Evolutionary conservation across 495 filamentous ascomycete species (phyloP).

Genomic region (Penicillium malachiteum): DNA sequence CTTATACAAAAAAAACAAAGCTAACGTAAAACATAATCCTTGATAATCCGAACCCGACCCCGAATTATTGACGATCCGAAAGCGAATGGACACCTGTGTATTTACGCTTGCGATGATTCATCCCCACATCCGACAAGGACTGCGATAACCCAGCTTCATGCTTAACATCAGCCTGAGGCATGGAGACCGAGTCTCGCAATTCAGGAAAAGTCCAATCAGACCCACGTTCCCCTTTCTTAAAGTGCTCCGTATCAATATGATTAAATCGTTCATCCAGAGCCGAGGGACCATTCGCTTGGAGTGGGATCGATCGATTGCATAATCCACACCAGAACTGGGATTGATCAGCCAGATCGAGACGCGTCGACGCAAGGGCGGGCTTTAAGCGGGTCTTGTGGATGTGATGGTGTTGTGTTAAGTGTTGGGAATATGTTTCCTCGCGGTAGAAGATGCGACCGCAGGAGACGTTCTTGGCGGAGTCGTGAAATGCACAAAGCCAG

Average conservation of each 20-base stretch:
- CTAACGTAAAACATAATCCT: background rate
- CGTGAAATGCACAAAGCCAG: slow-evolving; percentile 67
- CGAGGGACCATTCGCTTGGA: slow-evolving; percentile 53
- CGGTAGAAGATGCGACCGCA: slow-evolving; percentile 64
- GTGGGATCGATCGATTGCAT: slow-evolving; percentile 58
- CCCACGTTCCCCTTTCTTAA: slow-evolving; percentile 52
- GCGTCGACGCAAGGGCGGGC: slow-evolving; percentile 30
- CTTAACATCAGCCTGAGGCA: background rate
- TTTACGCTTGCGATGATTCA: slow-evolving; percentile 31
- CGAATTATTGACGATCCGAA: background rate
- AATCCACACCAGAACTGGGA: slow-evolving; percentile 89
- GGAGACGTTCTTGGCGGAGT: slow-evolving; percentile 24
- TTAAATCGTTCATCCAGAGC: slow-evolving; percentile 78
- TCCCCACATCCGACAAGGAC: background rate
- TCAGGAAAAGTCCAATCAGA: slow-evolving; percentile 45
- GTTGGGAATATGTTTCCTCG: slow-evolving; percentile 58
- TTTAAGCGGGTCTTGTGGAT: slow-evolving; percentile 3
- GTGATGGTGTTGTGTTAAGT: slow-evolving; percentile 54
- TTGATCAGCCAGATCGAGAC: slow-evolving; percentile 69
- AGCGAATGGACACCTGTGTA: slow-evolving; percentile 1
- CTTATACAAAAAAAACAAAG: background rate
- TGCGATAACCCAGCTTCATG: background rate
- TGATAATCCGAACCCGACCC: too few relatives aligned
- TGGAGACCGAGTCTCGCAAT: background rate
- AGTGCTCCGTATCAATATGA: slow-evolving; percentile 80